Conservation (phyloP, 768 basidiomycete species). For the Suillus discolor region DNA sequence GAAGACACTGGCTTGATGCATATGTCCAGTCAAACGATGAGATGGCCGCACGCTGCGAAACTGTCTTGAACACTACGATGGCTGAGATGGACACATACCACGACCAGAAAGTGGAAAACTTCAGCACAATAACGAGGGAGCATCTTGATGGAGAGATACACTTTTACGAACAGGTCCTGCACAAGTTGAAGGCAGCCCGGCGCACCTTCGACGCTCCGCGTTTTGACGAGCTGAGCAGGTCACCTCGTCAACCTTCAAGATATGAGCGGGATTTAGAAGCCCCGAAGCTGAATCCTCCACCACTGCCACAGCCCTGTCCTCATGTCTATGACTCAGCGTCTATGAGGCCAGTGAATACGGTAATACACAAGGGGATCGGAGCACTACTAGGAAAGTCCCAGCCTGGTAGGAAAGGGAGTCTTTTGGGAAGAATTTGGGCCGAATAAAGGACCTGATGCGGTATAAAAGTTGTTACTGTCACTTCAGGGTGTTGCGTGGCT, state of each 20-base stretch:
- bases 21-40: conserved; percentile 59
- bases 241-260: conserved; percentile 66
- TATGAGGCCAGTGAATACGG: conserved; percentile 74
- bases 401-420: conserved; percentile 46
- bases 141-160: conserved; percentile 81
- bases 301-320: conserved; percentile 72
- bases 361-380: conserved; percentile 73
- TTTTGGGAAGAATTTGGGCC: conserved; percentile 64
- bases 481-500: not conserved
- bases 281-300: conserved; percentile 44
- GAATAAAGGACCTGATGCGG: conserved; percentile 12
- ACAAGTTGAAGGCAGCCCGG: conserved; percentile 60
- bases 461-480: not conserved
- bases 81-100: conserved; percentile 87
- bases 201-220: conserved; percentile 50
- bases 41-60: conserved; percentile 77
- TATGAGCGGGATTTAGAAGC: conserved; percentile 75
- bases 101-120: conserved; percentile 71
- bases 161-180: conserved; percentile 71
- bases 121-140: conserved; percentile 56
- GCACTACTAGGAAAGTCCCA: conserved; percentile 51
- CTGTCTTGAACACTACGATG: conserved; percentile 85
- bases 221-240: conserved; percentile 48
- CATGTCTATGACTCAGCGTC: conserved; percentile 78
- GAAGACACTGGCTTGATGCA: conserved; percentile 3